Evolutionary conservation across 2,329 filamentous ascomycete species (phyloP), one percentile per base, ranked within the genome.

Genomic region (Exophiala sp.): DNA sequence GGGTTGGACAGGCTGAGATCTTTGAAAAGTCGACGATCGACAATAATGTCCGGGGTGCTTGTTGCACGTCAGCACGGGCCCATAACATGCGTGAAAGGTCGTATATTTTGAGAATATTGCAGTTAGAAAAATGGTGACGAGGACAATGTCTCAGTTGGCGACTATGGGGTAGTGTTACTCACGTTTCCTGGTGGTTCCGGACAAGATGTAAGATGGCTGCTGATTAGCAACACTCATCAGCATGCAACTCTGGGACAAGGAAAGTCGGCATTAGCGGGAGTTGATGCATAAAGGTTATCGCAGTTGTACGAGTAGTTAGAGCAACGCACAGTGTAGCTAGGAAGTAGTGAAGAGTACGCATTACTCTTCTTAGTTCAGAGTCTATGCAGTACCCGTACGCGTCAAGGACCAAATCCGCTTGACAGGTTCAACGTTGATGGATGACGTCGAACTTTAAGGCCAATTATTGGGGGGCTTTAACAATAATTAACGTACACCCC

Each of bases 81-180:
- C 20, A 32, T 43, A 38, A 14, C 14, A 33, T 18, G 24, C 24
- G 4, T 29, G 24, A 8, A 29, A 29, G 24, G 24, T 29, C 4
- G 24, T 29, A 29, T 29, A 29, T 16, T 29, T 49, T 42, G 40
- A 24, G 8, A 14, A 20, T 11, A 33, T 43, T 16, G 29, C 36
- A 16, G 14, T 39, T 20, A 24, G 42, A 21, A 41, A 24, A 33
- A 29, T 51, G 49, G 52, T 52, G 51, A 54, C 47, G 51, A 55
- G 43, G 48, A 52, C 42, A 57, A 43, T 58, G 52, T 58, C 55
- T 57, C 55, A 57, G 55, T 47, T 38, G 40, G 16, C 14, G 40
- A 33, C 24, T 24, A 24, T 44, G 20, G 18, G 32, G 14, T 18
- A 16, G 38, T 16, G 11, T 5, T 51, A 10, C 29, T 45, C 10